Evolutionary conservation across 2,329 filamentous ascomycete genomes (phyloP), one percentile per base, ranked within the genome.

Genomic region (Fusarium camptoceras): DNA sequence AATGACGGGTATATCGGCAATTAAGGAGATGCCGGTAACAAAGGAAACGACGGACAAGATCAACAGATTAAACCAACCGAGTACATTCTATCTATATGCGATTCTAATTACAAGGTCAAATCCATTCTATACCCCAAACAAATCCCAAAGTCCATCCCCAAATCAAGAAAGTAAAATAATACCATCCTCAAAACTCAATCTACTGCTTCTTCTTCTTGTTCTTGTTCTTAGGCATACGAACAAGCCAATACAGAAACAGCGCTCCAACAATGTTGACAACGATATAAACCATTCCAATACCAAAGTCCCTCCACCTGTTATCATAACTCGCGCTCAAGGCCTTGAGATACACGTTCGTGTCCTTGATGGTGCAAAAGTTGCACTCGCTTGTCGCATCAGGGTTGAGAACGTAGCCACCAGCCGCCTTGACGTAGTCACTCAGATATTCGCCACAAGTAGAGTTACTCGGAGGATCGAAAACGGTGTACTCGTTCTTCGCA

Each of bases 401-500:
- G 68, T 91, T 89, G 25, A 84, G 67, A 11, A 87, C 77, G 64
- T 82, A 83, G 3, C 89, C 89, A 1, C 86, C 86, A 3, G 53
- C 47, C 0, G 78, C 49, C 0, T 71, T 47, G 6, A 88, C 81
- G 71, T 85, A 89, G 1, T 73, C 39, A 1, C 71, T 53, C 72
- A 91, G 77, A 75, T 91, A 93, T 12, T 84, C 68, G 1, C 72
- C 78, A 73, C 91, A 93, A 0, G 83, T 91, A 65, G 83, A 77
- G 8, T 79, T 79, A 2, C 72, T 56, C 0, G 86, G 84, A 0
- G 92, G 88, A 34, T 88, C 80, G 76, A 96, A 89, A 8, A 80
- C 77, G n/a, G 91, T 81, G 60, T 86, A 84, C 78, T 96, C 93
- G 73, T 90, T 91, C 8, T 73, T 47, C 2, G 89, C 86, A 77